Evolutionary conservation across 2,329 filamentous ascomycete species (phyloP).

Genomic region (Ophiostoma pallidulum): DNA sequence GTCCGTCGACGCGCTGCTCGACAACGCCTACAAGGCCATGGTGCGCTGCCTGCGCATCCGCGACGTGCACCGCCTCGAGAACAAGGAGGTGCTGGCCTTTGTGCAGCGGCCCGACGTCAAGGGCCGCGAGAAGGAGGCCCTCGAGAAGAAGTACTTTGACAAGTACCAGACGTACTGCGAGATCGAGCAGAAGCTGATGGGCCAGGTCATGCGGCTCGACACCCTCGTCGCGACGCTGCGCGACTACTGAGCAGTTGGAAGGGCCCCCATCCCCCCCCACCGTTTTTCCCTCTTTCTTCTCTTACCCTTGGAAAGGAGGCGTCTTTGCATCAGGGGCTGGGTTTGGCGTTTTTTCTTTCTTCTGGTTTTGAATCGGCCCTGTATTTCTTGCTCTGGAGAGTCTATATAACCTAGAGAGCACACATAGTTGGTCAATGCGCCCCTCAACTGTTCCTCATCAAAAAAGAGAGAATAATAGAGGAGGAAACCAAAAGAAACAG

Average conservation of each 20-base stretch:
- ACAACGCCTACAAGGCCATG: slow-evolving; percentile 86
- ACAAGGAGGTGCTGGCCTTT: slow-evolving; percentile 66
- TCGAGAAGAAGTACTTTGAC: slow-evolving; percentile 64
- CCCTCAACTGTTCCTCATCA: background rate
- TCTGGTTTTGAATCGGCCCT: too few relatives aligned
- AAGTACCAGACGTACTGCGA: slow-evolving; percentile 49
- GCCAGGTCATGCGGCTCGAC: slow-evolving; percentile 73
- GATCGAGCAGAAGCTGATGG: slow-evolving; percentile 63
- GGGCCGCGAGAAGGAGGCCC: slow-evolving; percentile 70
- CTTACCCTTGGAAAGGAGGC: background rate
- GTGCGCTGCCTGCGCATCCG: slow-evolving; percentile 73
- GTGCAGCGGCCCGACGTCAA: slow-evolving; percentile 79
- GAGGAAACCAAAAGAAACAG: too few relatives aligned
- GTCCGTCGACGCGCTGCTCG: slow-evolving; percentile 59
- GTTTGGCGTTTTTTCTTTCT: slow-evolving; percentile 3
- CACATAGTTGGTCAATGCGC: too few relatives aligned
- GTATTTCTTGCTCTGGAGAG: too few relatives aligned
- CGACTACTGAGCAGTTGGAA: slow-evolving; percentile 51
- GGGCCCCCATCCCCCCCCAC: too few relatives aligned
- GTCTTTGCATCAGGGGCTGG: slow-evolving; percentile 5
- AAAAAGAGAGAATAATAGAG: too few relatives aligned
- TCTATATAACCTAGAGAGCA: too few relatives aligned
- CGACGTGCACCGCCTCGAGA: slow-evolving; percentile 61
- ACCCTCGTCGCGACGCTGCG: slow-evolving; percentile 73
- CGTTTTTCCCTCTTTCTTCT: background rate